A percentile compares a stretch with the other conserved stretches of the same genome.
These are phyloP conservation scores for Candida manassasensis DNA, from an alignment of 805 yeast species.

Conservation along the genomic window DNA sequence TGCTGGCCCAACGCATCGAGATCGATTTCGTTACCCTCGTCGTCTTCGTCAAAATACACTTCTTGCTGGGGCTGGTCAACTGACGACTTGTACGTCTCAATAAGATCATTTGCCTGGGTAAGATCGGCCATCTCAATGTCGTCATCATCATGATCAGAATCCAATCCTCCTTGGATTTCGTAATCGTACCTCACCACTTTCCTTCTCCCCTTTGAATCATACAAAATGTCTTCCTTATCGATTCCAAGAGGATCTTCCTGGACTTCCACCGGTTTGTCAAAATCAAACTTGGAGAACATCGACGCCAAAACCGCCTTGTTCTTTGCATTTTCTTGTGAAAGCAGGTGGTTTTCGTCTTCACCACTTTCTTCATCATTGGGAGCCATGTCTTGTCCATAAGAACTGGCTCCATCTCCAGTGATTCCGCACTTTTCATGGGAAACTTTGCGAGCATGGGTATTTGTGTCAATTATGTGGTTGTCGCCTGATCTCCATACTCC, in stretches of 20 bases:
- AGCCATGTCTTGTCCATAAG: slow-evolving; percentile 18
- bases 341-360: slow-evolving; percentile 13
- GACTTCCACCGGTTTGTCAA: slow-evolving; percentile 32
- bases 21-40: slow-evolving; percentile 38
- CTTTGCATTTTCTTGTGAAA: slow-evolving; percentile 20
- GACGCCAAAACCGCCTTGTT: slow-evolving; percentile 32
- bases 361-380: slow-evolving; percentile 4
- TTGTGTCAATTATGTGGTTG: slow-evolving; percentile 71
- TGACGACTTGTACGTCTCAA: slow-evolving; percentile 19
- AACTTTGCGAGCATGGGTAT: slow-evolving; percentile 10
- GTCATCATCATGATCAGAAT: slow-evolving; percentile 21
- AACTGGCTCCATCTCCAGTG: slow-evolving; percentile 19
- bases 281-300: slow-evolving; percentile 27
- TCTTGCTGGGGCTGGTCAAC: slow-evolving; percentile 24
- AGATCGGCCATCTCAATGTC: slow-evolving; percentile 14
- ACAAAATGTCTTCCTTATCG: slow-evolving; percentile 29
- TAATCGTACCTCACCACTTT: slow-evolving; percentile 29
- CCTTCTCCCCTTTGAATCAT: slow-evolving; percentile 35
- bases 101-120: slow-evolving; percentile 12
- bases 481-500: slow-evolving; percentile 79
- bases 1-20: slow-evolving; percentile 22
- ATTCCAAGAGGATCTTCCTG: slow-evolving; percentile 31
- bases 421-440: slow-evolving; percentile 20
- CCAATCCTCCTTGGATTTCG: slow-evolving; percentile 26
- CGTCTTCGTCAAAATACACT: slow-evolving; percentile 34